Percentiles rank a stretch among this genome's conserved stretches.
Conservation (phyloP, 345 rosid species). For the Alliaria petiolata region DNA sequence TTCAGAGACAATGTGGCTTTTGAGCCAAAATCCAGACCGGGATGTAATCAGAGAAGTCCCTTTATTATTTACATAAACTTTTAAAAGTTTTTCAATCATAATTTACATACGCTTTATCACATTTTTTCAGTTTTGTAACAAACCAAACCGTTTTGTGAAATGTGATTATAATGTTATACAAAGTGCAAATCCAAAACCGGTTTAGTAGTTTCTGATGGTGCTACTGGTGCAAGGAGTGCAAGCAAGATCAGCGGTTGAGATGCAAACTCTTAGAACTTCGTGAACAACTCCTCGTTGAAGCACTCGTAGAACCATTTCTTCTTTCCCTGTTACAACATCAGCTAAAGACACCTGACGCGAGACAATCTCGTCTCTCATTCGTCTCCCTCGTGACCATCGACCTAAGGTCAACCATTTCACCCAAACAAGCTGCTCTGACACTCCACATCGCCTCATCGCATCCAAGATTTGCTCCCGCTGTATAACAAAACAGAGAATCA, state of each 20-base stretch:
- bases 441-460: constrained; percentile 39
- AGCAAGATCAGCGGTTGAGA: constrained; percentile 35
- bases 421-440: constrained; percentile 50
- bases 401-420: constrained; percentile 74
- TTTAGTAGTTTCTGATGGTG: constrained; percentile 32
- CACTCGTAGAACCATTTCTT: constrained; percentile 46
- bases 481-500: neutral
- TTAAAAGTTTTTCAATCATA: neutral
- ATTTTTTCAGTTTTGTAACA: neutral
- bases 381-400: constrained; percentile 59
- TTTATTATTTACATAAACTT: neutral
- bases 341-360: constrained; percentile 44
- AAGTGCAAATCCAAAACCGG: neutral
- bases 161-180: too few species aligned
- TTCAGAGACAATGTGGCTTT: too few species aligned
- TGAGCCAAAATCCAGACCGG: too few species aligned
- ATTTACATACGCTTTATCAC: neutral
- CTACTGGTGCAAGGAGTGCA: constrained; percentile 31
- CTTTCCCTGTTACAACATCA: constrained; percentile 43
- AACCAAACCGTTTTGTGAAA: neutral
- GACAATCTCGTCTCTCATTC: constrained; percentile 63
- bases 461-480: constrained; percentile 42
- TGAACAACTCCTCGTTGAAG: constrained; percentile 64
- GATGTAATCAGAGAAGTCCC: neutral
- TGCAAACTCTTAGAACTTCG: constrained; percentile 60